phyloP scores from a whole-genome alignment of 1,284 basidiomycete genomes.

The Trichosporon sp. region DNA sequence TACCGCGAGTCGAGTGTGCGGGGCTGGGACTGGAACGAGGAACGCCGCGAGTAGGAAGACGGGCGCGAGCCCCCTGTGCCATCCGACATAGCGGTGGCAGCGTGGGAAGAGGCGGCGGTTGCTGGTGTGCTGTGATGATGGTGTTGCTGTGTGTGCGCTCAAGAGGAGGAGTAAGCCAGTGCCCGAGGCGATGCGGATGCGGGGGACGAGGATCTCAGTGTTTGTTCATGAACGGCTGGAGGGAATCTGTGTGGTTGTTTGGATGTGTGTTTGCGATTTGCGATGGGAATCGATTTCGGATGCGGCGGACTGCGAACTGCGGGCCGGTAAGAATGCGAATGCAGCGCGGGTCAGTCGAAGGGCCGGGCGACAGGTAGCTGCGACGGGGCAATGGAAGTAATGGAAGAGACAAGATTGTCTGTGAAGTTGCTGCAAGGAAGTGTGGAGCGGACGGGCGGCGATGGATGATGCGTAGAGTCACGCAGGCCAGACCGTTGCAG shows the following conservation, averaged over 20 bases:
- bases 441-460: constrained; percentile 7
- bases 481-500: not conserved
- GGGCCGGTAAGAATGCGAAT: not conserved
- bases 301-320: constrained; percentile 2
- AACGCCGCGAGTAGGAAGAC: constrained; percentile 15
- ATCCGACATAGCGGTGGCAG: constrained; percentile 14
- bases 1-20: constrained; percentile 2
- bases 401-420: not conserved
- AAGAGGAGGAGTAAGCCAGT: not conserved
- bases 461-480: not conserved
- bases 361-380: not conserved
- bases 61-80: constrained; percentile 10
- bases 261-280: constrained; percentile 1
- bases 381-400: constrained; percentile 1
- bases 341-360: not conserved
- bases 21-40: constrained; percentile 3
- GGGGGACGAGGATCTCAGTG: not conserved
- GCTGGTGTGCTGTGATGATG: not conserved
- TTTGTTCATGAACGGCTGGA: not conserved
- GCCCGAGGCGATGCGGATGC: not conserved
- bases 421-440: not conserved
- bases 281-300: constrained; percentile 4
- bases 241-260: not conserved
- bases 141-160: not conserved
- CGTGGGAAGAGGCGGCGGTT: not conserved